phyloP scores from a whole-genome alignment of 257 asterid genomes.

The Ballota nigra region DNA sequence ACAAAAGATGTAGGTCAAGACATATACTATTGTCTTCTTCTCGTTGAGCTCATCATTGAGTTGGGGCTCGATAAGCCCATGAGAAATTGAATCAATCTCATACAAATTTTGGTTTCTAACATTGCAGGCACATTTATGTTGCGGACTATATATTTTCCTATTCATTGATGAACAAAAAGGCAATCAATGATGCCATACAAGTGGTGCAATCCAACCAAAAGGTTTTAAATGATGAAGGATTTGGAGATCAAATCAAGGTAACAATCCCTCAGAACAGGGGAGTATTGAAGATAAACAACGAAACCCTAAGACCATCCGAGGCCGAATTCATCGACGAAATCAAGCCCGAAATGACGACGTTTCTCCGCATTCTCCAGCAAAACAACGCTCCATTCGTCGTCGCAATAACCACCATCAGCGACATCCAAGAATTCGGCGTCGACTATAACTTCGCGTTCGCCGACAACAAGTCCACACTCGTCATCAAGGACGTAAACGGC shows the following conservation, averaged over 20 bases:
- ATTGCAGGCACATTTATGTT: constrained; percentile 15
- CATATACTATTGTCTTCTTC: no score
- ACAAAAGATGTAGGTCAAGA: no score
- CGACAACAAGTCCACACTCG: constrained; percentile 12
- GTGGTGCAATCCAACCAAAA: neutral
- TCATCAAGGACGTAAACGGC: constrained; percentile 16
- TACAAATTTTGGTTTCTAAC: neutral
- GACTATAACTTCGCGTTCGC: constrained; percentile 30
- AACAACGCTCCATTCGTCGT: constrained; percentile 24
- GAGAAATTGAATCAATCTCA: no score
- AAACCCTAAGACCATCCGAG: constrained; percentile 45
- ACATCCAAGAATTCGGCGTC: accelerated
- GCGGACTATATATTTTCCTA: neutral
- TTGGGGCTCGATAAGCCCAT: no score
- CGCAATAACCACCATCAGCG: constrained; percentile 18
- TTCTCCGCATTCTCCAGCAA: neutral
- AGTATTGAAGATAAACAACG: neutral
- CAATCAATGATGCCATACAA: neutral
- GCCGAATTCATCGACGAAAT: constrained; percentile 37
- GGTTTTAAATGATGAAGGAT: constrained; percentile 14
- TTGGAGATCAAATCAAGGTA: constrained; percentile 18
- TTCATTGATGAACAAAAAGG: neutral
- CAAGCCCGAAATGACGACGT: constrained; percentile 1
- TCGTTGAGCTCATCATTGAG: no score
- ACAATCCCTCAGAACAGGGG: neutral